phyloP scores from a whole-genome alignment of 257 asterid species.

The Penstemon newberryi region DNA sequence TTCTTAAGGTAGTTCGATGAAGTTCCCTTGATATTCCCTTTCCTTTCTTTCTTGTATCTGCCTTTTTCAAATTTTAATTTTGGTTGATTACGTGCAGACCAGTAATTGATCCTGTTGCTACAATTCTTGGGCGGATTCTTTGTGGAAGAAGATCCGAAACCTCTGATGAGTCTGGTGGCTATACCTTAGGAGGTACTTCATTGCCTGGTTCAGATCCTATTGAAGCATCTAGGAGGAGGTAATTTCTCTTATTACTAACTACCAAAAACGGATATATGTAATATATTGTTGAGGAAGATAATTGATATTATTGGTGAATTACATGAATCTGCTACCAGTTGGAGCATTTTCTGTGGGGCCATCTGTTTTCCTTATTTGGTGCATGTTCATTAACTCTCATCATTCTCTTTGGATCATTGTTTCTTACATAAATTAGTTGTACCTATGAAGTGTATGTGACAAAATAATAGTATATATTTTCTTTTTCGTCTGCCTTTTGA shows the following conservation, averaged over 20 bases:
- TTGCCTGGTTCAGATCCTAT: conserved; percentile 88
- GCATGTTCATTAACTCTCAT: not conserved
- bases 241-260: conserved; percentile 24
- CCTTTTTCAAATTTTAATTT: conserved; percentile 27
- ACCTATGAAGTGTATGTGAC: not conserved
- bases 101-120: conserved; percentile 71
- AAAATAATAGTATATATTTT: not conserved
- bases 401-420: not conserved
- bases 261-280: conserved; percentile 2
- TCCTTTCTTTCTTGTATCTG: conserved; percentile 7
- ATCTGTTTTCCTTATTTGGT: not conserved
- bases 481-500: not conserved
- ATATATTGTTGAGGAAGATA: not conserved
- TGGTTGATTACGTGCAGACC: conserved; percentile 53
- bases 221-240: conserved; percentile 95
- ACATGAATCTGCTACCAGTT: not conserved
- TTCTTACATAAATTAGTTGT: not conserved
- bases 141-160: conserved; percentile 80
- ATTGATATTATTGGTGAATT: conserved; percentile 2
- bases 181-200: conserved; percentile 57
- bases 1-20: conserved; percentile 47
- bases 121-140: conserved; percentile 61
- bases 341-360: not conserved
- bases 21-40: not conserved
- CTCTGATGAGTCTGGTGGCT: conserved; percentile 53